Conservation (phyloP, 2,329 filamentous ascomycete species). For the Stachybotrys chlorohalonatus region DNA sequence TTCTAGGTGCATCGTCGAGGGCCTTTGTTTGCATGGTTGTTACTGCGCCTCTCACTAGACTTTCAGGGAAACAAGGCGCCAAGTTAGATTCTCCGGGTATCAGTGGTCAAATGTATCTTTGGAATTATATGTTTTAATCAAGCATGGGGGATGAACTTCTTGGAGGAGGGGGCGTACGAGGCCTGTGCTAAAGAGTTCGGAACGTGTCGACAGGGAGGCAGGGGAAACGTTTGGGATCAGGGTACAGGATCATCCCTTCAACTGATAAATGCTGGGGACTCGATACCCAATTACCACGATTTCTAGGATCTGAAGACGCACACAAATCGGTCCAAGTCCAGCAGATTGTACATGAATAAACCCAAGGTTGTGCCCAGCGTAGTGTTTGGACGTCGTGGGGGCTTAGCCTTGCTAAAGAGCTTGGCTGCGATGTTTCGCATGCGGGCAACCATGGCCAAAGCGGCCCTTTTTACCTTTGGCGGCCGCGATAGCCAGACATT, state of each 20-base stretch:
- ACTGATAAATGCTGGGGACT: not conserved
- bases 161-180: slow-evolving; percentile 14
- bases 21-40: not conserved
- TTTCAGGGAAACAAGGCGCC: not conserved
- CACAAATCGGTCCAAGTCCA: no score
- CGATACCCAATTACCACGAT: no score
- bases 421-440: not conserved
- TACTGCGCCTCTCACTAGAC: not conserved
- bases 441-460: not conserved
- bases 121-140: slow-evolving; percentile 1
- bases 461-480: not conserved
- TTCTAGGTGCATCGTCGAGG: slow-evolving; percentile 16
- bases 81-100: slow-evolving; percentile 1
- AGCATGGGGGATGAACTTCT: not conserved
- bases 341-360: no score
- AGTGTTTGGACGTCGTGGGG: not conserved
- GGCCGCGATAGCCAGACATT: not conserved
- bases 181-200: not conserved
- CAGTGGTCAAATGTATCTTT: slow-evolving; percentile 9
- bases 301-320: no score
- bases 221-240: not conserved
- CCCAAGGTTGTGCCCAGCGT: no score
- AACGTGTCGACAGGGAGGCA: not conserved
- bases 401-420: not conserved
- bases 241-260: not conserved